These are phyloP conservation scores for Polytrichum commune DNA, from an alignment of 225 moss, liverwort and hornwort species.

Conservation along the genomic window DNA sequence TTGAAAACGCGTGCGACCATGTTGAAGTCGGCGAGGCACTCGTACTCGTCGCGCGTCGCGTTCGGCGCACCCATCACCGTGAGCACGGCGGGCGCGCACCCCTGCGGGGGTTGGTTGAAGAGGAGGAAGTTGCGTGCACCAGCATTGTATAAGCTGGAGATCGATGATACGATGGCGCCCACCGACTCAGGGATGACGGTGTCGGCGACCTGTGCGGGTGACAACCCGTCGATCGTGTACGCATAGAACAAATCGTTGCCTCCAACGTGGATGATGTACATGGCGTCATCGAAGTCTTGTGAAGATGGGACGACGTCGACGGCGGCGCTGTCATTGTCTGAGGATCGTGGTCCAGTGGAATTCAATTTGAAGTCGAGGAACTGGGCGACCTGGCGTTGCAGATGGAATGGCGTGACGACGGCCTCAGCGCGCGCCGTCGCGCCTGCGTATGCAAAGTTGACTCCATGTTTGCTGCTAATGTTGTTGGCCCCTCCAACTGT, in stretches of 20 bases:
- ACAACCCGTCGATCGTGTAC: not conserved
- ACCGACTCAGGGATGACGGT: not conserved
- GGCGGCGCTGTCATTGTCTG: not conserved
- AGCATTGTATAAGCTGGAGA: not conserved
- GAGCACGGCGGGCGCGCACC: no score
- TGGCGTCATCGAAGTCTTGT: not conserved
- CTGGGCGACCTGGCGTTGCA: not conserved
- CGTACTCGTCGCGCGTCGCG: not conserved
- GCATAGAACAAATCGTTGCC: not conserved
- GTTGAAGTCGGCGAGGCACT: not conserved
- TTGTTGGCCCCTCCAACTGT: not conserved
- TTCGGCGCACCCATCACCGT: not conserved
- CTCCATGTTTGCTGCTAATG: not conserved
- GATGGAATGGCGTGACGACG: not conserved
- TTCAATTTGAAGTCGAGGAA: not conserved
- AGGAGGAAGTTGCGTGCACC: not conserved
- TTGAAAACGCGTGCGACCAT: not conserved
- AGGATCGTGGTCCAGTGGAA: not conserved
- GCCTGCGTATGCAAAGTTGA: not conserved
- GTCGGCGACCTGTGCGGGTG: not conserved
- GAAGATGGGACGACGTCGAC: not conserved
- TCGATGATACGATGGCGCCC: no score
- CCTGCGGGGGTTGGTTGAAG: no score
- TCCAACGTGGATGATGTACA: not conserved
- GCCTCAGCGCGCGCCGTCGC: not conserved